Evolutionary conservation across 352 stramenopile genomes (phyloP).

Genomic region (Peronospora tabacina): DNA sequence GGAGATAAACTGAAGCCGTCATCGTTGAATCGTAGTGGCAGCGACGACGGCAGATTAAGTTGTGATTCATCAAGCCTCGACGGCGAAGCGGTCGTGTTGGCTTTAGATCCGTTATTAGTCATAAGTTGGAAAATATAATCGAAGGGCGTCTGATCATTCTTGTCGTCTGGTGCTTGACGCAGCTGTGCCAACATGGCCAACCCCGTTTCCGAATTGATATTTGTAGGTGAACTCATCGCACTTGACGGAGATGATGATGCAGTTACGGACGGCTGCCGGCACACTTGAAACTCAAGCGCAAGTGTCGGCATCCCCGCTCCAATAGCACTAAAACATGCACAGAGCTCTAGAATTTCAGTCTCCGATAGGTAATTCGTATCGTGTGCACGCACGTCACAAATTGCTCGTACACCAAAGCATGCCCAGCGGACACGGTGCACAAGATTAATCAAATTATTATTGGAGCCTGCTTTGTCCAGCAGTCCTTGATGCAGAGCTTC

Average conservation of each 20-base stretch:
- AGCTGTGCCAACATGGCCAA: slow-evolving; percentile 20
- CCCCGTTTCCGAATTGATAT: slow-evolving; percentile 18
- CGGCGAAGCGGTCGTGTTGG: slow-evolving; percentile 16
- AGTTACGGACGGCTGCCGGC: slow-evolving; percentile 4
- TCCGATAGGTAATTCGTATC: slow-evolving; percentile 21
- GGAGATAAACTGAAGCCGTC: slow-evolving; percentile 14
- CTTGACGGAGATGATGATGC: slow-evolving; percentile 5
- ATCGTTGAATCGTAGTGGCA: slow-evolving; percentile 20
- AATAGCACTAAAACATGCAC: slow-evolving; percentile 29
- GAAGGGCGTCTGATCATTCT: slow-evolving; percentile 18
- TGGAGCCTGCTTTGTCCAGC: slow-evolving; percentile 14
- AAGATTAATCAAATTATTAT: slow-evolving; percentile 25
- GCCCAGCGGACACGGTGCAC: slow-evolving; percentile 27
- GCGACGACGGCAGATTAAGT: slow-evolving; percentile 13
- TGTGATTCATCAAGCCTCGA: slow-evolving; percentile 13
- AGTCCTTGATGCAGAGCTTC: slow-evolving; percentile 28
- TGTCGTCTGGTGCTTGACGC: slow-evolving; percentile 13
- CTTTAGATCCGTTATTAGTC: slow-evolving; percentile 23
- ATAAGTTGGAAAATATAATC: slow-evolving; percentile 29
- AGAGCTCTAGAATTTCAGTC: slow-evolving; percentile 26
- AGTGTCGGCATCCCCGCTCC: slow-evolving; percentile 24
- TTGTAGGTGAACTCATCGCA: slow-evolving; percentile 13
- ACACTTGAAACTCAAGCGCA: slow-evolving; percentile 22
- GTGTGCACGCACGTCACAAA: slow-evolving; percentile 23
- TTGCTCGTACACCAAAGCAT: slow-evolving; percentile 23